A percentile compares a stretch with the other conserved stretches of the same genome.
Conservation (phyloP, 768 basidiomycete genomes). For the Serendipita sp. region DNA sequence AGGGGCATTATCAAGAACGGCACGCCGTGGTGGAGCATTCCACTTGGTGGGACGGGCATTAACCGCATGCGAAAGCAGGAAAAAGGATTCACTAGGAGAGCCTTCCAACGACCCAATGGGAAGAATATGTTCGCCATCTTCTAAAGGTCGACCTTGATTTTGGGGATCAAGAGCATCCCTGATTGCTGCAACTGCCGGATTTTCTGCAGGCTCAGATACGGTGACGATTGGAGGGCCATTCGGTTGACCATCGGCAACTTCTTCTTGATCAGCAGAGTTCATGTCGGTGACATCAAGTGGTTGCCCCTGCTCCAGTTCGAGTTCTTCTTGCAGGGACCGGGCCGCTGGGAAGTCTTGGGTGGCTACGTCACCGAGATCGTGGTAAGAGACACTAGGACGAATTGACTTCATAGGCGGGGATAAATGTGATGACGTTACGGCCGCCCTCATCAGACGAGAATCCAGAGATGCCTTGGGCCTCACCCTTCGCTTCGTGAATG, state of each 20-base stretch:
- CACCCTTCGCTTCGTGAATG: neutral
- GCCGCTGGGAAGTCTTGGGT: neutral
- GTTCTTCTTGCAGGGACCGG: neutral
- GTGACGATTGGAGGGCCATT: neutral
- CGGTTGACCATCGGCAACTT: neutral
- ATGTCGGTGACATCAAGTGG: too few relatives aligned
- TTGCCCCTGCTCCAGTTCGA: too few relatives aligned
- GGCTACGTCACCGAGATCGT: neutral
- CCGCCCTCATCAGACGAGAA: neutral
- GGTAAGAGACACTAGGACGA: neutral
- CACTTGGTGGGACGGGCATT: constrained; percentile 13
- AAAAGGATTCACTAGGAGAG: constrained; percentile 13
- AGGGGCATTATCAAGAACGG: too few relatives aligned
- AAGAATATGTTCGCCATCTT: constrained; percentile 15
- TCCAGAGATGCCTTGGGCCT: neutral
- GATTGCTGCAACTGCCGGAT: constrained; percentile 28
- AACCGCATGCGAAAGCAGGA: constrained; percentile 12
- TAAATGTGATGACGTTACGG: neutral
- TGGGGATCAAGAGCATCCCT: constrained; percentile 16
- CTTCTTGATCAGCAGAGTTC: neutral
- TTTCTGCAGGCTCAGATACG: neutral
- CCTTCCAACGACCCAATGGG: constrained; percentile 15
- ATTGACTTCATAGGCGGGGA: neutral
- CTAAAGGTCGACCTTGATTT: constrained; percentile 13
- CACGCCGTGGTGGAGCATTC: neutral